These are phyloP conservation scores for Neodidymelliopsis sp. DNA, from an alignment of 2,329 filamentous ascomycete genomes.

Conservation along the genomic window DNA sequence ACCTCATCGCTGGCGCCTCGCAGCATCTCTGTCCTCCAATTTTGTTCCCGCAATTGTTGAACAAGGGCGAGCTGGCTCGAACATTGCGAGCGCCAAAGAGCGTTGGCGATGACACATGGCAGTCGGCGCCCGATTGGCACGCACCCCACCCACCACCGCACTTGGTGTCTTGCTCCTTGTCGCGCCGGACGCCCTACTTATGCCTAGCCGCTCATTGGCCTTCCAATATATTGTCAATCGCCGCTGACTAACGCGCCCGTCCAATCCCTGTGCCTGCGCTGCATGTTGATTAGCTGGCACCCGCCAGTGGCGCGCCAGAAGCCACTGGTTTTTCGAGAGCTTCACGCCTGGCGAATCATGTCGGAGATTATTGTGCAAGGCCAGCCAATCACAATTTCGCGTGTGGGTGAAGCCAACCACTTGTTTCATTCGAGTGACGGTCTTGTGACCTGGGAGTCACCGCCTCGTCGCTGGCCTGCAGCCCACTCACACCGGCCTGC, in stretches of 20 bases:
- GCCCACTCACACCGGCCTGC: slow-evolving; percentile 22
- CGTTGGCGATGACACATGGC: slow-evolving; percentile 45
- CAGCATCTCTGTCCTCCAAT: slow-evolving; percentile 26
- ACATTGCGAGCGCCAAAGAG: slow-evolving; percentile 34
- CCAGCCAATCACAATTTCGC: slow-evolving; percentile 40
- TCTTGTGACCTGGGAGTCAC: slow-evolving; percentile 38
- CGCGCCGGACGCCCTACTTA: slow-evolving; percentile 24
- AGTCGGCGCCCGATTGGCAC: slow-evolving; percentile 30
- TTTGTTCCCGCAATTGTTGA: slow-evolving; percentile 21
- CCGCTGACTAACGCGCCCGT: slow-evolving; percentile 38
- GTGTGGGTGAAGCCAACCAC: slow-evolving; percentile 19
- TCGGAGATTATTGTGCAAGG: slow-evolving; percentile 40
- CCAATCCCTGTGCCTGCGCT: slow-evolving; percentile 21
- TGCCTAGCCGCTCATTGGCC: slow-evolving; percentile 33
- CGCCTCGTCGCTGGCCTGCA: slow-evolving; percentile 19
- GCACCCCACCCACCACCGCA: slow-evolving; percentile 13
- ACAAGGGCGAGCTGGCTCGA: slow-evolving; percentile 39
- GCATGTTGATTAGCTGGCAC: slow-evolving; percentile 20
- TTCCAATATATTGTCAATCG: slow-evolving; percentile 36
- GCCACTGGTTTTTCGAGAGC: slow-evolving; percentile 42
- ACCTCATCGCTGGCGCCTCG: slow-evolving; percentile 25
- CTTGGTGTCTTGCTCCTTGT: slow-evolving; percentile 22
- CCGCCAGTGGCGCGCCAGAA: slow-evolving; percentile 39
- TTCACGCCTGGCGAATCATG: slow-evolving; percentile 40
- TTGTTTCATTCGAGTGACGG: slow-evolving; percentile 22